Evolutionary conservation across 495 filamentous ascomycete genomes (phyloP).

Genomic region (Annulohypoxylon nitens): DNA sequence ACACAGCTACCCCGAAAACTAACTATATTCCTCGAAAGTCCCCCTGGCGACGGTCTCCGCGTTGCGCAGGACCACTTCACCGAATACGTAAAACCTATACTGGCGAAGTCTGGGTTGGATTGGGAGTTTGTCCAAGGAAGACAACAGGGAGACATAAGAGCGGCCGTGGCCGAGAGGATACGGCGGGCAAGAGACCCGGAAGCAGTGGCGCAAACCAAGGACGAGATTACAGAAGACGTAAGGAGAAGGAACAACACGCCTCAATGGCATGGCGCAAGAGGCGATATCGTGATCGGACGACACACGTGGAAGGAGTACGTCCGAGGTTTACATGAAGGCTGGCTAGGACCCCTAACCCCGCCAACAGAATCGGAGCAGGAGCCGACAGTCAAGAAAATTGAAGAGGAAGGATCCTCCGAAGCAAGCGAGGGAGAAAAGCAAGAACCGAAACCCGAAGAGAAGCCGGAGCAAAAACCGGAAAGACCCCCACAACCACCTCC

Average conservation of each 20-base stretch:
- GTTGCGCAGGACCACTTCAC: conserved; percentile 91
- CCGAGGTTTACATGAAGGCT: conserved; percentile 92
- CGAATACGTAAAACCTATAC: conserved; percentile 93
- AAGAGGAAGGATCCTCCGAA: conserved; percentile 48
- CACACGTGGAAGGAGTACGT: conserved; percentile 99
- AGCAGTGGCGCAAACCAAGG: conserved; percentile 60
- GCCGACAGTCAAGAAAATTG: conserved; percentile 52
- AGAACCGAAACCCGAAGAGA: conserved; percentile 58
- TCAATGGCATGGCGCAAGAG: conserved; percentile 78
- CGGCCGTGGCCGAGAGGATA: conserved; percentile 83
- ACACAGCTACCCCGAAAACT: conserved; percentile 82
- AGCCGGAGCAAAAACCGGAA: conserved; percentile 58
- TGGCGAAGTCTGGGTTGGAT: conserved; percentile 90
- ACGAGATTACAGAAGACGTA: conserved; percentile 68
- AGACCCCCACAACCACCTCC: conserved; percentile 67
- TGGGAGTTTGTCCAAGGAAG: conserved; percentile 95
- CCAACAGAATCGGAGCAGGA: conserved; percentile 51
- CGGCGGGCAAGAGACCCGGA: conserved; percentile 69
- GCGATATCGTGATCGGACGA: conserved; percentile 90
- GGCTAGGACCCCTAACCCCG: conserved; percentile 82
- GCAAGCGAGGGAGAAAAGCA: conserved; percentile 46
- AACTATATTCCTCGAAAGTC: conserved; percentile 86
- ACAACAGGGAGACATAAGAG: conserved; percentile 87
- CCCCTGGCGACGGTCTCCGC: conserved; percentile 86
- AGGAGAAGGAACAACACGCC: conserved; percentile 71